Conservation (phyloP, 768 basidiomycete genomes). For the Auricularia auricula-judae region DNA sequence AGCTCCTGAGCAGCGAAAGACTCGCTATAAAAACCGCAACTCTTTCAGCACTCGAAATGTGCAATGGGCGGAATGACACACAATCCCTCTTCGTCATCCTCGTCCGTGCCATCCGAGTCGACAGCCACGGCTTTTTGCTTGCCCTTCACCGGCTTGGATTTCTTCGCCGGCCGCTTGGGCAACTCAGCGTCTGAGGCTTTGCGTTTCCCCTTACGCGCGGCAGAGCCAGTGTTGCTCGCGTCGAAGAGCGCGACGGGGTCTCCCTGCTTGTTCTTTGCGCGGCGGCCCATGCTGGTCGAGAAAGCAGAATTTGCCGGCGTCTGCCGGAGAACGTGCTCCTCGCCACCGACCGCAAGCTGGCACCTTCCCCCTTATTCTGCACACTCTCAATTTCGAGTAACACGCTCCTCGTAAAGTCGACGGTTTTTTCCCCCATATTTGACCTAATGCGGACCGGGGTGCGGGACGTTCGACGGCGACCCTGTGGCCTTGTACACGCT, state of each 20-base stretch:
- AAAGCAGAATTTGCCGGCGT: neutral
- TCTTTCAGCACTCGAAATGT: slow-evolving; percentile 18
- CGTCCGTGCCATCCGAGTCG: slow-evolving; percentile 17
- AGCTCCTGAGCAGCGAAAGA: slow-evolving; percentile 29
- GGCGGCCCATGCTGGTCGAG: slow-evolving; percentile 54
- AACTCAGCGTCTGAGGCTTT: slow-evolving; percentile 41
- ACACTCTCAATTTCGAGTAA: too few species aligned
- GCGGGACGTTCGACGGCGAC: too few species aligned
- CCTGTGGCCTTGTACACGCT: too few species aligned
- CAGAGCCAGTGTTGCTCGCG: slow-evolving; percentile 8
- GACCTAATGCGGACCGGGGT: too few species aligned
- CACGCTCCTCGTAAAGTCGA: too few species aligned
- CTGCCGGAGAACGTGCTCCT: too few species aligned
- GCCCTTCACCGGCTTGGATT: slow-evolving; percentile 28
- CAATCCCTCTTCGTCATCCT: slow-evolving; percentile 7
- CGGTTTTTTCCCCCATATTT: too few species aligned
- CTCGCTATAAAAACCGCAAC: slow-evolving; percentile 24
- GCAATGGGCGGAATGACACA: slow-evolving; percentile 7
- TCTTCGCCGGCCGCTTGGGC: slow-evolving; percentile 33
- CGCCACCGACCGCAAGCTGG: too few species aligned
- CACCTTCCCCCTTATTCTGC: too few species aligned
- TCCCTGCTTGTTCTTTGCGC: slow-evolving; percentile 75
- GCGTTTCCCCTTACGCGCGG: slow-evolving; percentile 56
- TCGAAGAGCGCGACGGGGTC: slow-evolving; percentile 49
- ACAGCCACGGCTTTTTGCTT: slow-evolving; percentile 17